Evolutionary conservation across 306 rosid genomes (phyloP).

Genomic region (Adenanthera pavonina): DNA sequence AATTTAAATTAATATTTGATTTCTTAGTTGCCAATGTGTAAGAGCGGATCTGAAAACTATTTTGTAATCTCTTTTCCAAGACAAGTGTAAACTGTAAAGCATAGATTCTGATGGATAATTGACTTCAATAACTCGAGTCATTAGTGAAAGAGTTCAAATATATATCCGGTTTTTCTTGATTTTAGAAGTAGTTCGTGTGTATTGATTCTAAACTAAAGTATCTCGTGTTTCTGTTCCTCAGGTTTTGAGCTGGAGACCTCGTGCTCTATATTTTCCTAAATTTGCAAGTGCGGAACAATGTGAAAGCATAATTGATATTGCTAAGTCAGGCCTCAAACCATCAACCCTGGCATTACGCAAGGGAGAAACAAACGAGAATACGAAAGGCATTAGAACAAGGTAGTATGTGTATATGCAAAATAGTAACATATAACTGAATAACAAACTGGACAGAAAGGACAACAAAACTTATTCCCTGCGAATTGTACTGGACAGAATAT

Average conservation of each 20-base stretch:
- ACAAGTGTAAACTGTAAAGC: background rate
- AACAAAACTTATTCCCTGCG: constrained; percentile 12
- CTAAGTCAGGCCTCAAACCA: constrained; percentile 63
- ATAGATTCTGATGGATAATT: constrained; percentile 18
- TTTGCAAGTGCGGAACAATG: constrained; percentile 87
- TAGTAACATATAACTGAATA: constrained; percentile 11
- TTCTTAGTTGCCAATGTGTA: constrained; percentile 12
- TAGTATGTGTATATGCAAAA: constrained; percentile 39
- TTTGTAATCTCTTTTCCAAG: constrained; percentile 18
- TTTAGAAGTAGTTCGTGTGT: background rate
- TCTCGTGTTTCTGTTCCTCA: constrained; percentile 40
- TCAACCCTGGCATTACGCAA: constrained; percentile 70
- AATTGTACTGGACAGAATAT: background rate
- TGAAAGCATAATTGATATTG: constrained; percentile 57
- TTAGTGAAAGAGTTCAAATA: background rate
- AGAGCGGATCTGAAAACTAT: constrained; percentile 17
- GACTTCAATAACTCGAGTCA: constrained; percentile 18
- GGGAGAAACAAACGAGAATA: constrained; percentile 70
- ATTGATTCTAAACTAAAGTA: constrained; percentile 21
- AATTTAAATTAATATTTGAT: constrained; percentile 29
- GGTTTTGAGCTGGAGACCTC: constrained; percentile 93
- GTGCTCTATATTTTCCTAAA: constrained; percentile 82
- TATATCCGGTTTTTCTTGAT: background rate
- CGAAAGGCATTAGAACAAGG: constrained; percentile 87
- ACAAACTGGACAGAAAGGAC: constrained; percentile 6